Conservation (phyloP, 352 stramenopile species). For the Pythium rhizo-oryzae region DNA sequence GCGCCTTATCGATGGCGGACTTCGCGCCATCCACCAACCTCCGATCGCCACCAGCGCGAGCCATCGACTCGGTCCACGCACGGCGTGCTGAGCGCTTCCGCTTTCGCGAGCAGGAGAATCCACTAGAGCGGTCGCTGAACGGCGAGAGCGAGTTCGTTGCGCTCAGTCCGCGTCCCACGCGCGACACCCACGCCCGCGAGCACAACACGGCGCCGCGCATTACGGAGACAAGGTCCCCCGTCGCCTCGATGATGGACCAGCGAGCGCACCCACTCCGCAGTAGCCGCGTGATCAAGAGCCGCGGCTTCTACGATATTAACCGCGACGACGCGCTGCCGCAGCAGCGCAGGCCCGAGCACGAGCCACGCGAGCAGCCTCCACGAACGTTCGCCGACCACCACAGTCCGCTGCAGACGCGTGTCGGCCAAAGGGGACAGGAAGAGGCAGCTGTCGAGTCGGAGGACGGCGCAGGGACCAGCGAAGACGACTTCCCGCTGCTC, state of each 20-base stretch:
- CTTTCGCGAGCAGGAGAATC: constrained; percentile 31
- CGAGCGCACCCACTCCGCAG: constrained; percentile 35
- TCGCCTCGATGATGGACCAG: constrained; percentile 18
- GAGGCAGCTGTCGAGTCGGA: neutral
- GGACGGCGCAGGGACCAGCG: neutral
- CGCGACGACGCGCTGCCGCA: constrained; percentile 23
- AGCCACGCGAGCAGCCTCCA: neutral
- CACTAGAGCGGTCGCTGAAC: constrained; percentile 60
- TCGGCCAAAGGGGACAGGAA: neutral
- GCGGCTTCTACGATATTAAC: constrained; percentile 74
- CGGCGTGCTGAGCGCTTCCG: constrained; percentile 48
- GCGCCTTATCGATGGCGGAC: constrained; percentile 71
- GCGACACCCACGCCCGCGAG: neutral
- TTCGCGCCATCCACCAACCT: constrained; percentile 42
- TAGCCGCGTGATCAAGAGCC: constrained; percentile 78
- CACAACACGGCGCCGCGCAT: constrained; percentile 31
- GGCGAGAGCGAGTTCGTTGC: constrained; percentile 77
- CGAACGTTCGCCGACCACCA: neutral
- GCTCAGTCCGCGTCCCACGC: constrained; percentile 20
- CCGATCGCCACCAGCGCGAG: constrained; percentile 25
- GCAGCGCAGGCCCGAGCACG: neutral
- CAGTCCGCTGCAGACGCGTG: constrained; percentile 3
- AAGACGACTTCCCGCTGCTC: neutral
- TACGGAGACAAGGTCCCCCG: constrained; percentile 39
- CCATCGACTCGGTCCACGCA: constrained; percentile 42